Conservation (phyloP, 2,329 filamentous ascomycete species). For the Neonectria neomacrospora region DNA sequence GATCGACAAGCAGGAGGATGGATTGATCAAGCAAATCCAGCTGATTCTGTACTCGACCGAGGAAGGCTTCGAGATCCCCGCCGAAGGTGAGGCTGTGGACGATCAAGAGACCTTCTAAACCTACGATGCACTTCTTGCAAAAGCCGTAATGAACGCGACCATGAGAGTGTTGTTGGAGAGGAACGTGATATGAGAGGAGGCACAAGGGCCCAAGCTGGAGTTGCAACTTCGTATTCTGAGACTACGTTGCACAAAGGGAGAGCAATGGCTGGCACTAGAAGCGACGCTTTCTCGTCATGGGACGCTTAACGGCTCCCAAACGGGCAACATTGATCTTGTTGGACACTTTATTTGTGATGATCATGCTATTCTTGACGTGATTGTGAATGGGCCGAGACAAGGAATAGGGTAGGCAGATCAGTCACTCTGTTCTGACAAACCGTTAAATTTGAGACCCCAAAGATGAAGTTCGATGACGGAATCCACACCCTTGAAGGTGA, state of each 20-base stretch:
- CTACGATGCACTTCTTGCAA: conserved; percentile 23
- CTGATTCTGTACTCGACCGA: conserved; percentile 97
- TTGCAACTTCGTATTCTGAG: conserved; percentile 41
- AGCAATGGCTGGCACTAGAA: conserved; percentile 39
- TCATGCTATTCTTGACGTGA: neutral
- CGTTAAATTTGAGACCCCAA: neutral
- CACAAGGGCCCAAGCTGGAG: conserved; percentile 41
- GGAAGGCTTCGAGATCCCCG: conserved; percentile 89
- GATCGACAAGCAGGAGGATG: conserved; percentile 92
- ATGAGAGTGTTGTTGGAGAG: conserved; percentile 38
- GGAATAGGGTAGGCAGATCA: conserved; percentile 1
- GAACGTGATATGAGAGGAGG: conserved; percentile 34
- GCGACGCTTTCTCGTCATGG: conserved; percentile 35
- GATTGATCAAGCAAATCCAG: conserved; percentile 95
- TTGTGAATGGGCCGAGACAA: conserved; percentile 2
- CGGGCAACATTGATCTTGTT: conserved; percentile 32
- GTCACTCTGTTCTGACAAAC: neutral
- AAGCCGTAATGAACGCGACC: conserved; percentile 44
- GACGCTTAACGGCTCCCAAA: conserved; percentile 17
- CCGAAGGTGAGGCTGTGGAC: conserved; percentile 75
- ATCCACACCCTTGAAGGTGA: neutral
- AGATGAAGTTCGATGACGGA: neutral
- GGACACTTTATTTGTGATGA: conserved; percentile 25
- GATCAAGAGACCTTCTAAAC: conserved; percentile 83
- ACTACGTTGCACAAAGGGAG: conserved; percentile 32